A percentile compares a stretch with the other conserved stretches of the same genome.
phyloP scores from a whole-genome alignment of 2,329 filamentous ascomycete genomes.

The Fusarium vanettenii region DNA sequence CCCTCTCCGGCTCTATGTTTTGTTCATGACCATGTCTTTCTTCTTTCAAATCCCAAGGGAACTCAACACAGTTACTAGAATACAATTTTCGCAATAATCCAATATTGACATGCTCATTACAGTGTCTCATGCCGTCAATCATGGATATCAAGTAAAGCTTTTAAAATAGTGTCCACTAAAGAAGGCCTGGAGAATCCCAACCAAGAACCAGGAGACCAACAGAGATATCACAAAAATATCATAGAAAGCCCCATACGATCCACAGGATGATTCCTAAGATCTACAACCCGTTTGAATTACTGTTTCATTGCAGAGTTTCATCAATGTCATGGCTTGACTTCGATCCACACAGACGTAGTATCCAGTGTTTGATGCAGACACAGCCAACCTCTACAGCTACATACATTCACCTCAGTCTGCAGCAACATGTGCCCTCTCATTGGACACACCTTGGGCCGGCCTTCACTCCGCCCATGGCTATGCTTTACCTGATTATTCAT shows the following conservation, averaged over 20 bases:
- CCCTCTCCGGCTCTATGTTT: not conserved
- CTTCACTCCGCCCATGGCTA: not conserved
- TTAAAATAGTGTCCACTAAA: too few relatives aligned
- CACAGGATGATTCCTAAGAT: not conserved
- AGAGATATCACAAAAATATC: not conserved
- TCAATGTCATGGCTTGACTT: not conserved
- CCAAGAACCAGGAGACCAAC: not conserved
- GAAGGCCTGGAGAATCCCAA: not conserved
- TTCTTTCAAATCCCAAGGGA: not conserved
- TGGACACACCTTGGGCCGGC: not conserved
- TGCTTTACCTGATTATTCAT: not conserved
- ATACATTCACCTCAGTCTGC: not conserved
- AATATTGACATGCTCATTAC: not conserved
- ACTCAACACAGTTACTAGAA: not conserved
- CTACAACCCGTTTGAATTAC: not conserved
- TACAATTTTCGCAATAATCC: not conserved
- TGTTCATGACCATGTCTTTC: not conserved
- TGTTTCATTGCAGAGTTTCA: not conserved
- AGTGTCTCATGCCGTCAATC: not conserved
- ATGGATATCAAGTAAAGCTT: not conserved
- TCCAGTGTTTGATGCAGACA: not conserved
- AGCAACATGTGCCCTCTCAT: not conserved
- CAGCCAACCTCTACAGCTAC: not conserved
- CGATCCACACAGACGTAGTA: not conserved
- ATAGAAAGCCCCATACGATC: not conserved